Conservation (phyloP, 2,329 filamentous ascomycete species). For the Xylaria sp. region DNA sequence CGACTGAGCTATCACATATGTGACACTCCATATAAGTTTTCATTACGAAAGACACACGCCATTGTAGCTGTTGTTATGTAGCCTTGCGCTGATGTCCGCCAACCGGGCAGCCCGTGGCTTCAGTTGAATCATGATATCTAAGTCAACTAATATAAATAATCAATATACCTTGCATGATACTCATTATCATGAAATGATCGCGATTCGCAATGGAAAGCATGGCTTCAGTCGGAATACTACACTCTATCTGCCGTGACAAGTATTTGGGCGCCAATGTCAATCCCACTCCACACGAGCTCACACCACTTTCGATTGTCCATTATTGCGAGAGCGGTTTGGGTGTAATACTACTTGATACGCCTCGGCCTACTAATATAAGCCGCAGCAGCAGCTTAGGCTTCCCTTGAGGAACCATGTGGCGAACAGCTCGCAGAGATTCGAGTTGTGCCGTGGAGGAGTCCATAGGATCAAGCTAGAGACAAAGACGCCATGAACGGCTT, state of each 20-base stretch:
- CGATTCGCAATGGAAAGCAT: not conserved
- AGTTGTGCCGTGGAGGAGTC: too few relatives aligned
- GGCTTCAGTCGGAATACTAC: not conserved
- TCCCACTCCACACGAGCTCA: too few relatives aligned
- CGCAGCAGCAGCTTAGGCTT: not conserved
- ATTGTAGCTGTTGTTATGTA: not conserved
- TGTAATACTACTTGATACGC: not conserved
- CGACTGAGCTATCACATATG: slow-evolving; percentile 1
- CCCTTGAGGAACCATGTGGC: not conserved
- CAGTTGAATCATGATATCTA: not conserved
- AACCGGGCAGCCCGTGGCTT: not conserved
- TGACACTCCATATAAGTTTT: not conserved
- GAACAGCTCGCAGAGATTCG: not conserved
- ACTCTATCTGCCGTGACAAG: too few relatives aligned
- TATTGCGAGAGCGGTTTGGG: not conserved
- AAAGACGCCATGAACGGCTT: too few relatives aligned
- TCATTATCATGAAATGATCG: not conserved
- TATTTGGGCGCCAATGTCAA: too few relatives aligned
- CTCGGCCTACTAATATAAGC: not conserved
- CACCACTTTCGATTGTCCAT: not conserved
- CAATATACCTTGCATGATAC: not conserved
- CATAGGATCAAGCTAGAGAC: too few relatives aligned
- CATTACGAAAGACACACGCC: not conserved
- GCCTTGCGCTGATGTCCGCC: not conserved
- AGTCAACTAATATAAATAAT: too few relatives aligned